A percentile compares a stretch with the other conserved stretches of the same genome.
Conservation (phyloP, 2,329 filamentous ascomycete species). For the Tolypocladium tundrense region DNA sequence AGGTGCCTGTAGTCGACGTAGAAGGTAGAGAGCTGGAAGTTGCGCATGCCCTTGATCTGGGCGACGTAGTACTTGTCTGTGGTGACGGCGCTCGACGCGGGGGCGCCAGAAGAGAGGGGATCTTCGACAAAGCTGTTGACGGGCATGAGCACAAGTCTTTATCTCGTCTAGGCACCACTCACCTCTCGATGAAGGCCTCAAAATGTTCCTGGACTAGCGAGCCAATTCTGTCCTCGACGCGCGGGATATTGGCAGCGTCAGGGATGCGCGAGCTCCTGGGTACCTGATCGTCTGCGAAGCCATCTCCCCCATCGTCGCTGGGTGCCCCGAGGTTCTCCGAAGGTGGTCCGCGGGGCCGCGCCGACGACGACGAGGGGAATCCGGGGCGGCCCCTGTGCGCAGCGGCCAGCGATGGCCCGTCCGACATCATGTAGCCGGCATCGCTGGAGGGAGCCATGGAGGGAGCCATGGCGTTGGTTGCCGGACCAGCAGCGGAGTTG, state of each 20-base stretch:
- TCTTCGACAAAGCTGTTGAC: slow-evolving; percentile 54
- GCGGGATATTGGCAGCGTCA: slow-evolving; percentile 46
- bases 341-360: slow-evolving; percentile 47
- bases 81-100: slow-evolving; percentile 58
- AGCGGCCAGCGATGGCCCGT: slow-evolving; percentile 33
- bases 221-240: slow-evolving; percentile 67
- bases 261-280: slow-evolving; percentile 38
- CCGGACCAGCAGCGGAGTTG: not conserved
- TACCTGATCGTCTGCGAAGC: slow-evolving; percentile 55
- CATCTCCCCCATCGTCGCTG: slow-evolving; percentile 53
- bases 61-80: slow-evolving; percentile 79
- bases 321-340: slow-evolving; percentile 50
- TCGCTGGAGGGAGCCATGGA: slow-evolving; percentile 45
- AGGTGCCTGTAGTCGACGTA: slow-evolving; percentile 86
- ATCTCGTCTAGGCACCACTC: slow-evolving; percentile 3
- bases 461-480: not conserved
- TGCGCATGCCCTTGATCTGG: slow-evolving; percentile 68
- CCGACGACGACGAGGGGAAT: slow-evolving; percentile 40
- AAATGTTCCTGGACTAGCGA: slow-evolving; percentile 67
- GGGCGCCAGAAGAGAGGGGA: slow-evolving; percentile 49
- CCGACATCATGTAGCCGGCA: slow-evolving; percentile 46
- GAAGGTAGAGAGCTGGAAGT: slow-evolving; percentile 69
- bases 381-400: slow-evolving; percentile 31
- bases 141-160: not conserved
- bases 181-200: slow-evolving; percentile 72